These are phyloP conservation scores for Metschnikowia rubicola DNA, from an alignment of 805 yeast species.

Conservation along the genomic window DNA sequence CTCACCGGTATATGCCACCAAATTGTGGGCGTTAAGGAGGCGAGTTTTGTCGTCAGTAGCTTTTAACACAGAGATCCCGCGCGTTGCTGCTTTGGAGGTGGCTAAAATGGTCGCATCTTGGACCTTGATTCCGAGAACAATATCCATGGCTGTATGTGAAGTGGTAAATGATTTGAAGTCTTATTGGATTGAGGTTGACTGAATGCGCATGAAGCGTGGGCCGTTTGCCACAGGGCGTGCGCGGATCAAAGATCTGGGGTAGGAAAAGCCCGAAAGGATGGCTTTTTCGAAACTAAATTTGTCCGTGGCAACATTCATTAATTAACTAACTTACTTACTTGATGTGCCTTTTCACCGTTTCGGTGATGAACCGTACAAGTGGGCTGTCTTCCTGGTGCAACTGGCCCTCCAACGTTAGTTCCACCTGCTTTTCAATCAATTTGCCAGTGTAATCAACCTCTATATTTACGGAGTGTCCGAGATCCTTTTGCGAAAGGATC, in stretches of 20 bases:
- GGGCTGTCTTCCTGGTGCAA: slow-evolving; percentile 46
- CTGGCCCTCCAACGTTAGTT: slow-evolving; percentile 51
- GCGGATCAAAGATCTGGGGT: slow-evolving; percentile 4
- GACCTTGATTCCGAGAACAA: slow-evolving; percentile 80
- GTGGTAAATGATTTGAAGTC: neutral
- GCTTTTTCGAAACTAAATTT: neutral
- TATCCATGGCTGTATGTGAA: slow-evolving; percentile 61
- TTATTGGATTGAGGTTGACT: neutral
- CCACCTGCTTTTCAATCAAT: slow-evolving; percentile 82
- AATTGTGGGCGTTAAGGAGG: slow-evolving; percentile 64
- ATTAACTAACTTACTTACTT: neutral
- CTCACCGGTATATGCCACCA: slow-evolving; percentile 92
- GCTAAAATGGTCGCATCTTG: slow-evolving; percentile 81
- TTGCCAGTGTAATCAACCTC: slow-evolving; percentile 97
- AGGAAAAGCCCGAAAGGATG: neutral
- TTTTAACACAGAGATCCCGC: slow-evolving; percentile 83
- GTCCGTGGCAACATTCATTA: neutral
- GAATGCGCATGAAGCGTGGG: slow-evolving; percentile 4
- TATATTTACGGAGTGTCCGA: slow-evolving; percentile 72
- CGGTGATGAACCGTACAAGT: slow-evolving; percentile 45
- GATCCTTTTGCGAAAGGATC: slow-evolving; percentile 58
- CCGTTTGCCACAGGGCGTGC: slow-evolving; percentile 18
- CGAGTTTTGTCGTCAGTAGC: slow-evolving; percentile 80
- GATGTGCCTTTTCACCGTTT: slow-evolving; percentile 24
- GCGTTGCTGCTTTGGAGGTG: slow-evolving; percentile 90